A percentile compares a stretch with the other conserved stretches of the same genome.
Evolutionary conservation across 441 rosid species (phyloP).

Genomic region (Pelargonium australe): DNA sequence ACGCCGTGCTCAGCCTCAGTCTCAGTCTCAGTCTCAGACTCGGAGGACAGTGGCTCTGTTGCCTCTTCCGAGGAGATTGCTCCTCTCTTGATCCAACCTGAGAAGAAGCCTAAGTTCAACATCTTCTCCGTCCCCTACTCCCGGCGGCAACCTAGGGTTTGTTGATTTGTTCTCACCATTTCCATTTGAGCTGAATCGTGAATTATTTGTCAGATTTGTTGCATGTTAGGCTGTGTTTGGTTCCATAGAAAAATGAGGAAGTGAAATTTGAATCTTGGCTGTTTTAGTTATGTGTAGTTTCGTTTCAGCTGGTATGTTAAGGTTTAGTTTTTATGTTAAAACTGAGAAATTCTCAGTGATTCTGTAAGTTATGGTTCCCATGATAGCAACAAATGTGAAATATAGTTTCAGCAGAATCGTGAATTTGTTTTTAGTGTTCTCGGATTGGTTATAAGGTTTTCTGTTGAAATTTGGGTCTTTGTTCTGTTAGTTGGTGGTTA

Average conservation of each 20-base stretch:
- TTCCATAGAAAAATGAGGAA: neutral
- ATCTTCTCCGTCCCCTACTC: conserved; percentile 58
- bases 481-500: neutral
- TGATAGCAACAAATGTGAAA: too few species aligned
- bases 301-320: too few species aligned
- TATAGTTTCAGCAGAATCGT: too few species aligned
- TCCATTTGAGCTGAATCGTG: neutral
- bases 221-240: neutral
- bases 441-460: too few species aligned
- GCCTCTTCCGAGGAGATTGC: conserved; percentile 50
- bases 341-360: too few species aligned
- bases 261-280: neutral
- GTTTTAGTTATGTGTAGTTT: too few species aligned
- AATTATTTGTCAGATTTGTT: neutral
- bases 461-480: too few species aligned
- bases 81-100: conserved; percentile 50
- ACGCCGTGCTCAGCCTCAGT: conserved; percentile 39
- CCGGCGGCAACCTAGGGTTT: conserved; percentile 58
- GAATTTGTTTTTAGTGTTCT: too few species aligned
- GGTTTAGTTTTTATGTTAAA: too few species aligned
- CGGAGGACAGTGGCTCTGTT: conserved; percentile 15
- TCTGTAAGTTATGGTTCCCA: too few species aligned
- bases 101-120: conserved; percentile 59
- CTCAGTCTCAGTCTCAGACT: conserved; percentile 18
- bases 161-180: neutral